Conservation (phyloP, 2,329 filamentous ascomycete genomes). For the Helotiales sp. region DNA sequence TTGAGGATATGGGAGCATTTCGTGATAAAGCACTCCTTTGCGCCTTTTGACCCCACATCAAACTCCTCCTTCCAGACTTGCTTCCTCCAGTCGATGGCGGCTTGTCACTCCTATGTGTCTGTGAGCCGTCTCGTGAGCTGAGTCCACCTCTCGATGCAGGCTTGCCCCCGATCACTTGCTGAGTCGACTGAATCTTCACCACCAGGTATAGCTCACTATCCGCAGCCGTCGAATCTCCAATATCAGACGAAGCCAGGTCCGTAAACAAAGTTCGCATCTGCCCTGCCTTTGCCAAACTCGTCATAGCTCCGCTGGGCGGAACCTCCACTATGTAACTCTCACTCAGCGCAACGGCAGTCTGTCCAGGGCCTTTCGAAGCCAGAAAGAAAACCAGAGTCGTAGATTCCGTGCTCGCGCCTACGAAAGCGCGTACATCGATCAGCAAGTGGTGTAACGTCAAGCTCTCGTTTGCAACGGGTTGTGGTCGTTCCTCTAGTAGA, state of each 20-base stretch:
- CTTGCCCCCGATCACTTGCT: conserved; percentile 37
- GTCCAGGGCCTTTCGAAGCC: conserved; percentile 70
- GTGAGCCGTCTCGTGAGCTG: conserved; percentile 36
- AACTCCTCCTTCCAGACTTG: conserved; percentile 63
- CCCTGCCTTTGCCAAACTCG: conserved; percentile 65
- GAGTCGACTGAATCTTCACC: conserved; percentile 65
- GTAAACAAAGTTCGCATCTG: conserved; percentile 86
- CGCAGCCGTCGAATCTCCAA: conserved; percentile 63
- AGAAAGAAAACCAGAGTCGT: conserved; percentile 80
- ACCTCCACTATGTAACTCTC: conserved; percentile 84
- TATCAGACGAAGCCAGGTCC: conserved; percentile 66
- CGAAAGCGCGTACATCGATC: conserved; percentile 82
- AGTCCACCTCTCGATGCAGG: conserved; percentile 36
- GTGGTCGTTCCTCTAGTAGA: conserved; percentile 82
- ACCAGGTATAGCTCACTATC: conserved; percentile 82
- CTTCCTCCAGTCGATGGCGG: conserved; percentile 55
- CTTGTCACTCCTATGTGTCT: conserved; percentile 39
- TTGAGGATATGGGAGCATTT: conserved; percentile 47
- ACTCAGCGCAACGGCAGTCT: conserved; percentile 70
- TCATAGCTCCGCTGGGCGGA: conserved; percentile 73
- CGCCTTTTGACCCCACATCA: conserved; percentile 72
- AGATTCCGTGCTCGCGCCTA: conserved; percentile 75
- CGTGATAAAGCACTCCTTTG: conserved; percentile 60
- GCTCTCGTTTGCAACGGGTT: conserved; percentile 67
- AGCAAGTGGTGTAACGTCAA: conserved; percentile 80